phyloP scores from a whole-genome alignment of 257 asterid genomes.

The Rhazya stricta region DNA sequence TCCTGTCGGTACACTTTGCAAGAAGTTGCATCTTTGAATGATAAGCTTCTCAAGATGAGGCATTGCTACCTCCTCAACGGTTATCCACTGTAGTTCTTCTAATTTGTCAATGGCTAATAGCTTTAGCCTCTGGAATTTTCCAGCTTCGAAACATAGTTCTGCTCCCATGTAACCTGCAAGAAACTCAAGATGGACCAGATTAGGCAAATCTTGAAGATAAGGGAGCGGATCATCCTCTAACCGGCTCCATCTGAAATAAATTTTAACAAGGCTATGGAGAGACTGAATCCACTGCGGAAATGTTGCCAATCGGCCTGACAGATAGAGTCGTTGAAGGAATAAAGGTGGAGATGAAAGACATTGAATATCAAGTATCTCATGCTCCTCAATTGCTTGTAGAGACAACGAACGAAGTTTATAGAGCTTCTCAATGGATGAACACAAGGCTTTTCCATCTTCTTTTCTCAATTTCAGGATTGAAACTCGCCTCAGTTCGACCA shows the following conservation, averaged over 20 bases:
- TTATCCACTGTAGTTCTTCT: constrained; percentile 8
- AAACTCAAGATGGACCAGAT: constrained; percentile 29
- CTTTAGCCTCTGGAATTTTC: constrained; percentile 21
- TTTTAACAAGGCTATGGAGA: constrained; percentile 23
- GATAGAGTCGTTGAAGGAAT: constrained; percentile 28
- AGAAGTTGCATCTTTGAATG: constrained; percentile 13
- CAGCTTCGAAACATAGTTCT: constrained; percentile 20
- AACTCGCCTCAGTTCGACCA: constrained; percentile 26
- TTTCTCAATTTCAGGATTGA: constrained; percentile 27
- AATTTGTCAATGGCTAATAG: constrained; percentile 13
- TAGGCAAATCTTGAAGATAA: constrained; percentile 36
- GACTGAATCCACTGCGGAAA: constrained; percentile 31
- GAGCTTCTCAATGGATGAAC: constrained; percentile 28
- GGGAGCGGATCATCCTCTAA: constrained; percentile 31
- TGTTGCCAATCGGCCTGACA: constrained; percentile 20
- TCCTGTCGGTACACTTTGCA: constrained; percentile 21
- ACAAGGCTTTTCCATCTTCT: constrained; percentile 27
- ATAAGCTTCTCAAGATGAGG: constrained; percentile 13
- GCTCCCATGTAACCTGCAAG: constrained; percentile 19
- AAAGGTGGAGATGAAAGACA: constrained; percentile 23
- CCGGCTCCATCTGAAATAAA: constrained; percentile 28
- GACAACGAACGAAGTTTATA: constrained; percentile 22
- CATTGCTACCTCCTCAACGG: constrained; percentile 22
- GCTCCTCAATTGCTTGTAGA: constrained; percentile 18
- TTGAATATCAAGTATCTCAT: constrained; percentile 30